Evolutionary conservation across 1,139 yeast species (phyloP).

Genomic region (Entelexis paramagnoliae): DNA sequence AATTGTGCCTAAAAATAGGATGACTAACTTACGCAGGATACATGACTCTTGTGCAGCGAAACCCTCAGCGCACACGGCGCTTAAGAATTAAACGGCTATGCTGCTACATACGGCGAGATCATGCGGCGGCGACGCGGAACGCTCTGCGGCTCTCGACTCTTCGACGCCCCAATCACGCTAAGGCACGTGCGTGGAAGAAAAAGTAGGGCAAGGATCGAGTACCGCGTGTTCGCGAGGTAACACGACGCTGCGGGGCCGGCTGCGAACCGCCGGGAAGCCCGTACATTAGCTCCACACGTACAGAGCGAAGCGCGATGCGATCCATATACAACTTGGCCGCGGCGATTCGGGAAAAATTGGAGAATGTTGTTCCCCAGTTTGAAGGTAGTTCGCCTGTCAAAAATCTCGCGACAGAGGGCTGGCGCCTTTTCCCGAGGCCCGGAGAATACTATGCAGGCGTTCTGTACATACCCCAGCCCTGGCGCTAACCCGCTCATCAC

Average conservation of each 20-base stretch:
- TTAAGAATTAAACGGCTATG: neutral
- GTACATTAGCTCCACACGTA: neutral
- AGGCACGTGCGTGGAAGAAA: neutral
- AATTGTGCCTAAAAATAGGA: neutral
- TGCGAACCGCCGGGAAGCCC: neutral
- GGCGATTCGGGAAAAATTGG: neutral
- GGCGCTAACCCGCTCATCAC: neutral
- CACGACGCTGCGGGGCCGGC: slow-evolving; percentile 1
- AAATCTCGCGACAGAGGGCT: neutral
- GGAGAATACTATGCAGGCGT: neutral
- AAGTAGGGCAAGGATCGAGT: neutral
- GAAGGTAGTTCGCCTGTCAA: too few relatives aligned
- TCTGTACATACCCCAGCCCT: neutral
- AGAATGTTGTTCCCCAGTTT: neutral
- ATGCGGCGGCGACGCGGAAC: too few relatives aligned
- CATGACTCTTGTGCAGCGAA: neutral
- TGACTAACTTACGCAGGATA: neutral
- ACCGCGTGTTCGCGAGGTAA: neutral
- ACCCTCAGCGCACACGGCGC: neutral
- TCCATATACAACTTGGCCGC: neutral
- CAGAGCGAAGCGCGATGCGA: neutral
- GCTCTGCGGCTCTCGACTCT: neutral
- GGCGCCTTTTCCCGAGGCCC: neutral
- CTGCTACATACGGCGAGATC: neutral
- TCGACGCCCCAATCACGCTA: neutral